Percentiles rank a stretch among this genome's conserved stretches.
These are phyloP conservation scores for Suillus bovinus DNA, from an alignment of 768 basidiomycete genomes.

Conservation along the genomic window DNA sequence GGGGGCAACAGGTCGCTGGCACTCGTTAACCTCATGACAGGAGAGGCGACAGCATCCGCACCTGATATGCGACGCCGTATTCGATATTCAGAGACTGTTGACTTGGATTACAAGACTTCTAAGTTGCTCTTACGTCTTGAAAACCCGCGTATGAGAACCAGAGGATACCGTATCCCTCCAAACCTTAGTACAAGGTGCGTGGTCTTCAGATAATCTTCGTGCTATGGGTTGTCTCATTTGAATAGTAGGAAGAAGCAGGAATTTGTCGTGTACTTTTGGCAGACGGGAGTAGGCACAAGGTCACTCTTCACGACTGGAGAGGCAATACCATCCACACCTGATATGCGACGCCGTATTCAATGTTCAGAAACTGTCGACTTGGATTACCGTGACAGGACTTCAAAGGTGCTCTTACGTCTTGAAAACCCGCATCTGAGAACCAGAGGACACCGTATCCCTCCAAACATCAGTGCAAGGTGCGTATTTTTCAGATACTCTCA, in stretches of 20 bases:
- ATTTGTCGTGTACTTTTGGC: conserved; percentile 41
- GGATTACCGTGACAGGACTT: conserved; percentile 15
- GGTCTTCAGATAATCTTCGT: not conserved
- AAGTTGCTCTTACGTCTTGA: conserved; percentile 35
- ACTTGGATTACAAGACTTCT: conserved; percentile 20
- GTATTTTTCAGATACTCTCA: not conserved
- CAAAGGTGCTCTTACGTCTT: conserved; percentile 33
- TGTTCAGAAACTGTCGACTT: conserved; percentile 28
- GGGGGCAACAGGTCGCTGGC: conserved; percentile 32
- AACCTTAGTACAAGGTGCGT: not conserved
- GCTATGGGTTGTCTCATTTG: not conserved
- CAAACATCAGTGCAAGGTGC: not conserved
- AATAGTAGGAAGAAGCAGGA: not conserved
- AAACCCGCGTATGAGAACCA: too few species aligned
- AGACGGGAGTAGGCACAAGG: conserved; percentile 37
- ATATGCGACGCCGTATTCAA: conserved; percentile 31
- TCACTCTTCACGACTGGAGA: conserved; percentile 30
- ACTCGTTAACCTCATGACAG: conserved; percentile 36
- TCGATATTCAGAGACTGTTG: conserved; percentile 24
- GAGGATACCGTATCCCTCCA: too few species aligned
- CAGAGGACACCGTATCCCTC: conserved; percentile 17
- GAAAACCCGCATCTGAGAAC: conserved; percentile 25
- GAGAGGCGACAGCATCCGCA: conserved; percentile 18
- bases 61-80: conserved; percentile 32
- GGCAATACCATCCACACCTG: conserved; percentile 20